Evolutionary conservation across 805 yeast genomes (phyloP).

Genomic region (Scheffersomyces stipitis): DNA sequence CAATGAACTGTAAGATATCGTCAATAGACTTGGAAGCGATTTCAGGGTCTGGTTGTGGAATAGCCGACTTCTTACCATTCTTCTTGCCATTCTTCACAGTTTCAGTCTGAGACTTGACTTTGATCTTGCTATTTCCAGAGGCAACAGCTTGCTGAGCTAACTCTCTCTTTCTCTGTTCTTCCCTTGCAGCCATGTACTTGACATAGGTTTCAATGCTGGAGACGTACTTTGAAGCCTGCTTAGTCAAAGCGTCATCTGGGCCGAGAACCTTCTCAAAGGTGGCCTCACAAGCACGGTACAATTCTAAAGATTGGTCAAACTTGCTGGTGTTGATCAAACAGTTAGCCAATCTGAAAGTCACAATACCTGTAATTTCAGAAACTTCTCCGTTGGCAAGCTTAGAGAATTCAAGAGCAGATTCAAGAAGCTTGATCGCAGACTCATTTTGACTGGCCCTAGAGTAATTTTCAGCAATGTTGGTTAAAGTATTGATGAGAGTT

Average conservation of each 20-base stretch:
- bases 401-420: conserved; percentile 53
- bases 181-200: conserved; percentile 40
- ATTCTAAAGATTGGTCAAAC: conserved; percentile 54
- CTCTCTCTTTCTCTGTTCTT: conserved; percentile 23
- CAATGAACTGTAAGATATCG: conserved; percentile 69
- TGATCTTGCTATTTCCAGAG: conserved; percentile 18
- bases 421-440: conserved; percentile 54
- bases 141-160: conserved; percentile 19
- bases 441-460: conserved; percentile 49
- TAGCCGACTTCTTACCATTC: conserved; percentile 12
- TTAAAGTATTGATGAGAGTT: conserved; percentile 60
- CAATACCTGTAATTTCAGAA: conserved; percentile 61
- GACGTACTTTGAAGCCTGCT: conserved; percentile 66
- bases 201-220: conserved; percentile 53
- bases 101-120: conserved; percentile 10
- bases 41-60: conserved; percentile 44
- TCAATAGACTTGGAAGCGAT: conserved; percentile 68
- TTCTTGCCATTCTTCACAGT: conserved; percentile 13
- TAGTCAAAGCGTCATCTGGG: conserved; percentile 62
- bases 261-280: conserved; percentile 63
- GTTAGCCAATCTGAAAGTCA: conserved; percentile 61
- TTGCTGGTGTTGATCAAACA: conserved; percentile 53
- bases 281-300: conserved; percentile 55
- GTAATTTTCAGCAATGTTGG: conserved; percentile 60
- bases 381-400: conserved; percentile 52